Base-by-base conservation (phyloP, 1,139 yeast species). In the Suhomyces guaymorum region DNA sequence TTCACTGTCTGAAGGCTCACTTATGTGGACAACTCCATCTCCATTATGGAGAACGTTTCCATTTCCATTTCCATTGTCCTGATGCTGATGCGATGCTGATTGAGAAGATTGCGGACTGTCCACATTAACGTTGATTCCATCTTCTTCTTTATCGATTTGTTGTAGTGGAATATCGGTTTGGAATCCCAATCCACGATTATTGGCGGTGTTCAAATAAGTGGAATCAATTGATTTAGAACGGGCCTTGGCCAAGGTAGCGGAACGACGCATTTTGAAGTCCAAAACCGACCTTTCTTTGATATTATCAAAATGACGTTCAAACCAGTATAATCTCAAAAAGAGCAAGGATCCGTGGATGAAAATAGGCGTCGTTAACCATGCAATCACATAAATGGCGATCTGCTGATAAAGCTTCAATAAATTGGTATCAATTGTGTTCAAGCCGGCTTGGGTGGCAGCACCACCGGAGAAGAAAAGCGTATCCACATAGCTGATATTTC, bases 361-460 rank as follows among this genome's bases (percentile, higher is more conserved):
- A 15, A 92, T 87, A 0, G 97, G 97, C 0, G 96, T 90, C 2
- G 95, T 76, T 15, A 88, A 48, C 46, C 79, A 69, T 22, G 94
- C 64, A 2, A 77, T 41, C 7, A 82, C 47, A 51, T 81, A 86
- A 3, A 86, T 56, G 12, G 74, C 61, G 14, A 89, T 73, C 55
- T 90, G 97, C 58, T 92, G 97, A 61, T 82, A 90, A 30, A 86
- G 58, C 1, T 69, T 61, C 41, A 87, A 49, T 0, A 63, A 57
- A 52, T 86, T 86, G 24, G 82, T 48, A 52, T 88, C 78, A 14
- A 85, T 68, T 0, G 97, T 82, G 52, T 88, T 88, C 39, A 94
- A 65, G 0, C 99, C 99, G 1, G 96, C 96, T 54, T 90, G 97
- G 1, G 98, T 88, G 3, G 83, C 65, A 0, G 92, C 79, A 4